Conservation (phyloP, 495 filamentous ascomycete genomes). For the Polyplosphaeria fusca region DNA sequence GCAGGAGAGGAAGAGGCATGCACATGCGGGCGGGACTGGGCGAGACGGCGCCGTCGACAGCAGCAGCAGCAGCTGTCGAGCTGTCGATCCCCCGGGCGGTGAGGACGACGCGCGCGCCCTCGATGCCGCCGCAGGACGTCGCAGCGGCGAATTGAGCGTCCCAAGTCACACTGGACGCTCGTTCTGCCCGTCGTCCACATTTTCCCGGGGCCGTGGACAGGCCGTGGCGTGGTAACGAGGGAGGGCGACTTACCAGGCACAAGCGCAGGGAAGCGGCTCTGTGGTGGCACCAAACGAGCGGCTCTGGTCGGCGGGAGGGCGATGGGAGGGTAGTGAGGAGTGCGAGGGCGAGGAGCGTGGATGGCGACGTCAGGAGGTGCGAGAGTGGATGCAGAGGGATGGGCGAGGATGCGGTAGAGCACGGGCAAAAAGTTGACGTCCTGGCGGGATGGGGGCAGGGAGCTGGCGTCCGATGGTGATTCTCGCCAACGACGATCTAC, state of each 20-base stretch:
- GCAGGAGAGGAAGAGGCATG: not conserved
- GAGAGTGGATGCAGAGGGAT: not conserved
- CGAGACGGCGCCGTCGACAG: not conserved
- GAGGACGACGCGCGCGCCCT: not conserved
- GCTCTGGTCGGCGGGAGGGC: not conserved
- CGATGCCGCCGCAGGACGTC: not conserved
- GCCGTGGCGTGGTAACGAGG: not conserved
- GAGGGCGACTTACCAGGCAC: slow-evolving; percentile 16
- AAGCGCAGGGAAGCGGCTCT: not conserved
- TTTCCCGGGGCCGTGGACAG: not conserved
- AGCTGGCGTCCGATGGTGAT: slow-evolving; percentile 19
- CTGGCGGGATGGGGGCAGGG: slow-evolving; percentile 13
- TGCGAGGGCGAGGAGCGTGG: not conserved
- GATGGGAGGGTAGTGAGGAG: too few species aligned
- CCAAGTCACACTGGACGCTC: not conserved
- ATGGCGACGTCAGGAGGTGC: not conserved
- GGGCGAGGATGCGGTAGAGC: not conserved
- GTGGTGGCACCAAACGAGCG: slow-evolving; percentile 8
- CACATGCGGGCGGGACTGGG: not conserved
- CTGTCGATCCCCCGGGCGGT: not conserved
- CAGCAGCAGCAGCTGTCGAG: too few species aligned
- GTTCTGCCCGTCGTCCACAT: not conserved
- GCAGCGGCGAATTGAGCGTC: not conserved
- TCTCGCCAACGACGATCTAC: slow-evolving; percentile 26
- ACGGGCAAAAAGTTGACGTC: slow-evolving; percentile 23